Conservation (phyloP, 345 rosid species). For the Barbarea vulgaris region DNA sequence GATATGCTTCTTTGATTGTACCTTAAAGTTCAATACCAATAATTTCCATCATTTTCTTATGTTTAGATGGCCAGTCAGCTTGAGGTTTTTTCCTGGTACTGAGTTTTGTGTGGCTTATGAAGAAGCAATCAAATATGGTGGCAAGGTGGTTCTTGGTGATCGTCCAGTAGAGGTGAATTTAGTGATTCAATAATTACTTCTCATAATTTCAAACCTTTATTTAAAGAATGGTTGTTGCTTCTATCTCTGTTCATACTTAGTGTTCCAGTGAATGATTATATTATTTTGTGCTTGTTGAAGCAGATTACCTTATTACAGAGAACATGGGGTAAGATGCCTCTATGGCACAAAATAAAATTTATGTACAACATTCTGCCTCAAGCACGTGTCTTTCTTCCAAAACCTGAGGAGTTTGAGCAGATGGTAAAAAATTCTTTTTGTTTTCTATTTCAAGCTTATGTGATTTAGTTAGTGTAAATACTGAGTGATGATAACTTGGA, state of each 20-base stretch:
- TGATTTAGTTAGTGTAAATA: background rate
- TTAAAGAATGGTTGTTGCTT: background rate
- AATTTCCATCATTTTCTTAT: background rate
- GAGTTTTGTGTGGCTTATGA: constrained; percentile 94
- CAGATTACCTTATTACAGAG: constrained; percentile 80
- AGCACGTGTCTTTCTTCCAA: constrained; percentile 83
- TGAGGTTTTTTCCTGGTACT: constrained; percentile 85
- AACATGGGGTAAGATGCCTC: constrained; percentile 88
- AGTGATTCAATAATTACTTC: background rate
- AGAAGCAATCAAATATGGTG: constrained; percentile 83
- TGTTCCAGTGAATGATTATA: too few species aligned
- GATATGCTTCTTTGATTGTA: constrained; percentile 11
- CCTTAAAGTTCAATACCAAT: background rate
- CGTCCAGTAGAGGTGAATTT: constrained; percentile 79
- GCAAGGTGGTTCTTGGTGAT: constrained; percentile 89
- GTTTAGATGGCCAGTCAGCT: too few species aligned
- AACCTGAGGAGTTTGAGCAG: constrained; percentile 73
- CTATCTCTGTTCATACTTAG: background rate
- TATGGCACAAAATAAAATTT: constrained; percentile 82
- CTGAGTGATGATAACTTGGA: background rate
- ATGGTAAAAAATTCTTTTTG: constrained; percentile 50
- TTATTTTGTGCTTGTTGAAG: constrained; percentile 17
- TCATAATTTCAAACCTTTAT: constrained; percentile 10
- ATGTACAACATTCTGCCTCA: constrained; percentile 66
- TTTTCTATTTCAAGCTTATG: background rate